Conservation (phyloP, 2,329 filamentous ascomycete genomes). For the Juglanconis sp. region DNA sequence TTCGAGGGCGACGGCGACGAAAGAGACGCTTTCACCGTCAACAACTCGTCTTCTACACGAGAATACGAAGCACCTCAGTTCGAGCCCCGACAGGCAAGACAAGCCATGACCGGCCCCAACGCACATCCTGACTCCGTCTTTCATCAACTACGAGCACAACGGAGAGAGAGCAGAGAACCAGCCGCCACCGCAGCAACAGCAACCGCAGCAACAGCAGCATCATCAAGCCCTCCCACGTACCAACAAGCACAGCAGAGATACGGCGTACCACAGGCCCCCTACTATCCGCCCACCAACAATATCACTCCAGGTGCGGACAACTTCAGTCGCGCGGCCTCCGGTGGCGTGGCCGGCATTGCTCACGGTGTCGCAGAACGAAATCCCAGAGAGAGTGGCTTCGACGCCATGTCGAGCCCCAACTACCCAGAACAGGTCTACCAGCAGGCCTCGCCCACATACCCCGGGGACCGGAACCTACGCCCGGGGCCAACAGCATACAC, state of each 20-base stretch:
- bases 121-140: conserved; percentile 38
- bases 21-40: background rate
- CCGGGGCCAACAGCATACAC: conserved; percentile 18
- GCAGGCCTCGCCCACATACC: conserved; percentile 15
- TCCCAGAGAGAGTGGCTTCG: conserved; percentile 61
- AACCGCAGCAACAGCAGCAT: conserved; percentile 19
- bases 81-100: conserved; percentile 18
- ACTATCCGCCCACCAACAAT: conserved; percentile 33
- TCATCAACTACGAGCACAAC: conserved; percentile 31
- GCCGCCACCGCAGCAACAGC: conserved; percentile 21
- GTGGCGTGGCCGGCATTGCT: conserved; percentile 67
- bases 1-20: background rate
- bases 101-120: conserved; percentile 19
- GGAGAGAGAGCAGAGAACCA: conserved; percentile 28
- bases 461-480: conserved; percentile 23
- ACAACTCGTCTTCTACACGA: background rate
- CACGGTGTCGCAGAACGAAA: conserved; percentile 63
- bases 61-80: background rate
- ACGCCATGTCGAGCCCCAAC: conserved; percentile 49
- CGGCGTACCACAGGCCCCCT: conserved; percentile 23
- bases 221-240: conserved; percentile 21
- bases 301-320: conserved; percentile 66
- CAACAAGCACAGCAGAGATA: conserved; percentile 21
- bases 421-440: conserved; percentile 27
- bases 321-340: conserved; percentile 58